phyloP scores from a whole-genome alignment of 495 filamentous ascomycete species.

The Xylaria telfairii region DNA sequence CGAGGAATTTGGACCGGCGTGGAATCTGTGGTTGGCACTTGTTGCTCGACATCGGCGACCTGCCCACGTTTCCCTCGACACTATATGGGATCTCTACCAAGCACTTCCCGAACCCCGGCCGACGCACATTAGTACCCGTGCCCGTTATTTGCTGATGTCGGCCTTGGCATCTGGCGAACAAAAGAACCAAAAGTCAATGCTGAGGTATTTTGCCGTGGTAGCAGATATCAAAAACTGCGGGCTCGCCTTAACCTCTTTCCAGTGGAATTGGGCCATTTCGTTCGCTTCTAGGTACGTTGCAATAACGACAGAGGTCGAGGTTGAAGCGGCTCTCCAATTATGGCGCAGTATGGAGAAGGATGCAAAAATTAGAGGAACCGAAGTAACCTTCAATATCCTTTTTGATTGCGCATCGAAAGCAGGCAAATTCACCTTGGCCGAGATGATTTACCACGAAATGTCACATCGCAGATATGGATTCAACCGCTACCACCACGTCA shows the following conservation, averaged over 20 bases:
- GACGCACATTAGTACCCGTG: conserved; percentile 62
- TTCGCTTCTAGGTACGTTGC: conserved; percentile 75
- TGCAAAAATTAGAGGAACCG: conserved; percentile 66
- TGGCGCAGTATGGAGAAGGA: conserved; percentile 88
- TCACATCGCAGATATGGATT: conserved; percentile 64
- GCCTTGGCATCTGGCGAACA: conserved; percentile 68
- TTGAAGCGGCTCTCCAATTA: conserved; percentile 75
- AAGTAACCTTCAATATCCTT: conserved; percentile 87
- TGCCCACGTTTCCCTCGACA: conserved; percentile 41
- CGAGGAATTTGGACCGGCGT: conserved; percentile 36
- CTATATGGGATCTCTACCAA: conserved; percentile 50
- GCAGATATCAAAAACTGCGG: conserved; percentile 77
- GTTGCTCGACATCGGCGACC: conserved; percentile 40
- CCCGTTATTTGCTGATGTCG: conserved; percentile 69
- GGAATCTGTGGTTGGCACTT: conserved; percentile 43
- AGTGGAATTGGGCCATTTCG: conserved; percentile 86
- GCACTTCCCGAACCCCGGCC: conserved; percentile 65
- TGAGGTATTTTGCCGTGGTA: conserved; percentile 82
- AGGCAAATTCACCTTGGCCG: conserved; percentile 78
- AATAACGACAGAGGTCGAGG: conserved; percentile 65
- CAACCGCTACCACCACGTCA: conserved; percentile 77
- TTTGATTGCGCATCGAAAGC: conserved; percentile 88
- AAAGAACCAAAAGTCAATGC: conserved; percentile 64
- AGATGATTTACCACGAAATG: conserved; percentile 86
- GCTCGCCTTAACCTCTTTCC: conserved; percentile 64